phyloP scores from a whole-genome alignment of 371 early-diverging fungal genomes.

The Sanchytrium tribonematis region DNA sequence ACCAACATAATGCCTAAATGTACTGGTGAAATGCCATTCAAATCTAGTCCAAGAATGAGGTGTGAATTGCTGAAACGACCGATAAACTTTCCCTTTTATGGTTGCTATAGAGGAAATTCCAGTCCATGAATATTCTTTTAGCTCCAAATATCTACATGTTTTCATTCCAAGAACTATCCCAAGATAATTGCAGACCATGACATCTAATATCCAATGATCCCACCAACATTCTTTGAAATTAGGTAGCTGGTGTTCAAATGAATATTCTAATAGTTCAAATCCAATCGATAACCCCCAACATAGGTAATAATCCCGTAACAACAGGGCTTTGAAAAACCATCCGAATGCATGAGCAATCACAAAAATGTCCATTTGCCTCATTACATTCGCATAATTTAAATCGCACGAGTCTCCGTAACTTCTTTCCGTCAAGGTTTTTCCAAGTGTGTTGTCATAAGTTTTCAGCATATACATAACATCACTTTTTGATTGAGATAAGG shows the following conservation, averaged over 20 bases:
- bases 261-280: slow-evolving; percentile 83
- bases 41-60: slow-evolving; percentile 76
- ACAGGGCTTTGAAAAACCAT: slow-evolving; percentile 78
- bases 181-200: slow-evolving; percentile 69
- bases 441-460: slow-evolving; percentile 47
- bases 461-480: slow-evolving; percentile 46
- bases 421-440: slow-evolving; percentile 52
- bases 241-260: slow-evolving; percentile 70
- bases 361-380: slow-evolving; percentile 65
- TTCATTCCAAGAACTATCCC: slow-evolving; percentile 81
- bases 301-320: slow-evolving; percentile 68
- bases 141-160: slow-evolving; percentile 71
- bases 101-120: slow-evolving; percentile 53
- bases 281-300: slow-evolving; percentile 79
- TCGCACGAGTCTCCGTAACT: slow-evolving; percentile 70
- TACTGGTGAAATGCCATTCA: slow-evolving; percentile 51
- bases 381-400: slow-evolving; percentile 36
- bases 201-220: slow-evolving; percentile 96
- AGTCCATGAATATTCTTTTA: slow-evolving; percentile 83
- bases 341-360: slow-evolving; percentile 73
- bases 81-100: slow-evolving; percentile 48
- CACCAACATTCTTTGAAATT: slow-evolving; percentile 97
- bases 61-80: slow-evolving; percentile 71
- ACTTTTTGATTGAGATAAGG: slow-evolving; percentile 66
- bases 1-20: slow-evolving; percentile 43